Evolutionary conservation across 2,329 filamentous ascomycete species (phyloP).

Genomic region (Pseudogymnoascus sp.): DNA sequence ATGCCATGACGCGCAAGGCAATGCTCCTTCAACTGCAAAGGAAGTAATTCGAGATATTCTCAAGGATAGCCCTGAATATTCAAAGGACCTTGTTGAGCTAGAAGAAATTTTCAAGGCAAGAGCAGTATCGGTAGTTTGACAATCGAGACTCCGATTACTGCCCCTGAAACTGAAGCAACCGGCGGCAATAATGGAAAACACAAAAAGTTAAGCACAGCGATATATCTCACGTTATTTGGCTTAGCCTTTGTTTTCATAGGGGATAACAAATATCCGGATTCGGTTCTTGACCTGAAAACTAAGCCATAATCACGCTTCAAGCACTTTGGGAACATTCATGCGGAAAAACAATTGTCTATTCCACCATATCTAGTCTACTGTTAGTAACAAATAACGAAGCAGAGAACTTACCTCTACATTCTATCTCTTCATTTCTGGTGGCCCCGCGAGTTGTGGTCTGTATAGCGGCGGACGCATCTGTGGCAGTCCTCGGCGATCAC

Average conservation of each 20-base stretch:
- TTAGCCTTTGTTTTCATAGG: not conserved
- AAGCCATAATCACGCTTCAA: not conserved
- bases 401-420: not conserved
- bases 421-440: not conserved
- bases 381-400: not conserved
- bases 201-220: not conserved
- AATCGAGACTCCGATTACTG: not conserved
- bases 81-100: not conserved
- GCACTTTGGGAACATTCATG: not conserved
- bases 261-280: not conserved
- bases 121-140: not conserved
- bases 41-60: not conserved
- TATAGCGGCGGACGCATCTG: not conserved
- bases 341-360: not conserved
- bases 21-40: not conserved
- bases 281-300: too few species aligned
- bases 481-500: not conserved
- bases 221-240: not conserved
- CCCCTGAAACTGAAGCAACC: not conserved
- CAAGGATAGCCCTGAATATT: not conserved
- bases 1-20: too few species aligned
- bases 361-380: not conserved
- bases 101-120: not conserved
- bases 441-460: not conserved
- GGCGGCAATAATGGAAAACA: not conserved